phyloP scores from a whole-genome alignment of 352 stramenopile genomes.

The Phytopythium kandeliae region DNA sequence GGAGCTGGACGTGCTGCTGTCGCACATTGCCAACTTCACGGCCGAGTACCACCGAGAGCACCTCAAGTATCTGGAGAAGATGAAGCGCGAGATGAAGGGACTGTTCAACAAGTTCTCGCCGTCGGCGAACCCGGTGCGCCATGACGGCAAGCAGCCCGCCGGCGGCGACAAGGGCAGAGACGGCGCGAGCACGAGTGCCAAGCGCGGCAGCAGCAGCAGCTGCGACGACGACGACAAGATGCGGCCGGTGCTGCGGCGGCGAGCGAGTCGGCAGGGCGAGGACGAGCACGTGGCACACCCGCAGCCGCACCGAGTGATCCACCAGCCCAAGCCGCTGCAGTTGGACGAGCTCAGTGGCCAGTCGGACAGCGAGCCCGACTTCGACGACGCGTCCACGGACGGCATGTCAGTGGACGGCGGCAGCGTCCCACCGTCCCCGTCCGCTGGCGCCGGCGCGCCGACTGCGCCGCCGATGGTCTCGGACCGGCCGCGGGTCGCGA shows the following conservation, averaged over 20 bases:
- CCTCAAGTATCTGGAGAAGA: conserved; percentile 53
- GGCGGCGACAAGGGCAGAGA: neutral
- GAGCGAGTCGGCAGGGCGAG: neutral
- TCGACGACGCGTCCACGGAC: conserved; percentile 5
- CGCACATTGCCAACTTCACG: conserved; percentile 71
- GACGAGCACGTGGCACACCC: conserved; percentile 3
- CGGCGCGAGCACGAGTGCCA: neutral
- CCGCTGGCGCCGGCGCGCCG: neutral
- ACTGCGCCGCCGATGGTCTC: neutral
- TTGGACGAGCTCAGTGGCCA: conserved; percentile 7
- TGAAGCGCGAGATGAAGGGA: conserved; percentile 32
- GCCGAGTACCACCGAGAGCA: conserved; percentile 68
- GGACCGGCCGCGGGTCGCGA: neutral
- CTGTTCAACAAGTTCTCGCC: conserved; percentile 27
- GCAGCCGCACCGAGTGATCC: conserved; percentile 3
- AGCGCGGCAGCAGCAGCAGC: neutral
- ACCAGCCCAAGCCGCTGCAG: conserved; percentile 3
- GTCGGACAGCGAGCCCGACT: conserved; percentile 8
- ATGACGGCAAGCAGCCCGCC: neutral
- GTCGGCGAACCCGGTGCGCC: conserved; percentile 13
- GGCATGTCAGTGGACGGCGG: conserved; percentile 6
- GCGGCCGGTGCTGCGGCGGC: neutral
- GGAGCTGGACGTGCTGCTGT: conserved; percentile 67
- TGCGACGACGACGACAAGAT: neutral
- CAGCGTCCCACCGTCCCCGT: conserved; percentile 4